Base-by-base conservation (phyloP, 768 basidiomycete species). In the Rubroboletus pulcherrimus region DNA sequence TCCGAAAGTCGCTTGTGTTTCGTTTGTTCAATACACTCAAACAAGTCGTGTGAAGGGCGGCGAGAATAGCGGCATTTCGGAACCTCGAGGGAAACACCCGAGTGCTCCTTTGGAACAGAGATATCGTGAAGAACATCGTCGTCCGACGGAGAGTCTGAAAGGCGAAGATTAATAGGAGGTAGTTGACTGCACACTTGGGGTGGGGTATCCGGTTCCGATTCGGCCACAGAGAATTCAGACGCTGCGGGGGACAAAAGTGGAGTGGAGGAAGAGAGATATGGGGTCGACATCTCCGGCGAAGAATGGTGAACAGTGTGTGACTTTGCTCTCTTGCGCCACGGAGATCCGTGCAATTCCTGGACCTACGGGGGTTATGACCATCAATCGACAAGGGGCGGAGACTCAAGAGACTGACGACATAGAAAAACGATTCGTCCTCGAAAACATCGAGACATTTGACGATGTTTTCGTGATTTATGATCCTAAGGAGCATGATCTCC, bases 1-100 rank as follows among this genome's bases (percentile, higher is more conserved):
- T 96, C 93, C 12, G 83, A 80, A 44, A 98, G 81, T 11, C 86
- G 82, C 58, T 88, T 89, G 67, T 93, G 78, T 60, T 83, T 81
- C 19, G 86, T 85, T 64, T 91, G 88, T 72, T 98, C 95, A 44
- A 97, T 94, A 69, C 91, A 96, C 70, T 98, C 95, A 64, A 97
- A 98, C 42, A 98, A 77, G 70, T 98, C 95, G 68, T 95, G 85
- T 10, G 93, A 93, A 21, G 90, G 80, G 37, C 93, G 83, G 33
- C 90, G 82, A 24, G 82, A 77, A 66, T 79, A 83, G 43, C 74
- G 72, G 21, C 79, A 75, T 41, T 74, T 77, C 21, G 66, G 65
- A 29, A 63, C 58, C 39, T 66, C 51, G 30, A 62, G 30, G 17
- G 42, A 54, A 43, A 57, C 19, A 49, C 40, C 47, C 11, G 34